Conservation (phyloP, 2,329 filamentous ascomycete genomes). For the Rutstroemia sp. region DNA sequence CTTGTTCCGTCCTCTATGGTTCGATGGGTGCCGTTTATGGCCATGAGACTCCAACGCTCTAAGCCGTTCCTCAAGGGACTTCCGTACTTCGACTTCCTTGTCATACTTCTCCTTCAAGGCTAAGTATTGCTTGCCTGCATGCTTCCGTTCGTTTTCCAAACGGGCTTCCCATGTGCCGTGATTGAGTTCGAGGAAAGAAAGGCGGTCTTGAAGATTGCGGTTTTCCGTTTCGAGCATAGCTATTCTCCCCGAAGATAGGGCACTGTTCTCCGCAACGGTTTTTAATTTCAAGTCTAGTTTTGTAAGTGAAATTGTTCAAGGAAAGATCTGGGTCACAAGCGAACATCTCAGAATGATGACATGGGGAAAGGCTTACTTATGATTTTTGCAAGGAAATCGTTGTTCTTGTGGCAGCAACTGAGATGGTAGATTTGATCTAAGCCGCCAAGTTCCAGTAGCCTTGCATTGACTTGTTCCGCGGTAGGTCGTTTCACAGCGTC, state of each 20-base stretch:
- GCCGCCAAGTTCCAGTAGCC: conserved; percentile 38
- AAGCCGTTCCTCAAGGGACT: conserved; percentile 13
- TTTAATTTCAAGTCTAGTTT: conserved; percentile 17
- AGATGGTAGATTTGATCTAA: conserved; percentile 42
- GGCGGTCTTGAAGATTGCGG: conserved; percentile 12
- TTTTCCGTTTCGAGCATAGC: conserved; percentile 12
- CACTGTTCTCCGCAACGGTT: conserved; percentile 10
- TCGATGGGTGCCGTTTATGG: conserved; percentile 1
- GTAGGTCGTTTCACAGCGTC: conserved; percentile 43
- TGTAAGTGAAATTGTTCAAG: neutral
- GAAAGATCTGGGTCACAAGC: too few relatives aligned
- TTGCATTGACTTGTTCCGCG: conserved; percentile 42
- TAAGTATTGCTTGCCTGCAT: conserved; percentile 18
- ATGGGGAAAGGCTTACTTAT: conserved; percentile 28
- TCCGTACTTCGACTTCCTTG: conserved; percentile 13
- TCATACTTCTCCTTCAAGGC: conserved; percentile 17
- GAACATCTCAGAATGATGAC: too few relatives aligned
- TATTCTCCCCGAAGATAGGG: conserved; percentile 2
- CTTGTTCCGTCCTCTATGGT: conserved; percentile 12
- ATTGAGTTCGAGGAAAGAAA: conserved; percentile 14
- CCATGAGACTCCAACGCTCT: conserved; percentile 9
- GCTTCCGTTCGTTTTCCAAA: conserved; percentile 17
- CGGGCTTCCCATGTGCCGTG: conserved; percentile 16
- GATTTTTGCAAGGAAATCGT: conserved; percentile 26
- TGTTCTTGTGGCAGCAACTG: conserved; percentile 37